These are phyloP conservation scores for Phytophthora sojae DNA, from an alignment of 352 stramenopile genomes.

Conservation along the genomic window DNA sequence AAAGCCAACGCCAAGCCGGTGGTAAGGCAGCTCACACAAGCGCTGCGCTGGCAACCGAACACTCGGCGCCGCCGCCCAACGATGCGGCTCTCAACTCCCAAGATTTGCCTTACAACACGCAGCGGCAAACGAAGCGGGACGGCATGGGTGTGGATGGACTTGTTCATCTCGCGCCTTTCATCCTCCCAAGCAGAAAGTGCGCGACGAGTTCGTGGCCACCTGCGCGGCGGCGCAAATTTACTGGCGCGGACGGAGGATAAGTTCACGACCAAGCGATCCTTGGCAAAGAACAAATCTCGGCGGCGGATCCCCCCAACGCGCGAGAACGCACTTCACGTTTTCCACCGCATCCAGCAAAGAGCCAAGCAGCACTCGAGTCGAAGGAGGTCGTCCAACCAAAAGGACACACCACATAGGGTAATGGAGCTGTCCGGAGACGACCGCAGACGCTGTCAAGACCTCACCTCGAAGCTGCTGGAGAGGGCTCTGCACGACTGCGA, in stretches of 20 bases:
- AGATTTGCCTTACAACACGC: slow-evolving; percentile 1
- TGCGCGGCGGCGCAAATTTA: slow-evolving; percentile 2
- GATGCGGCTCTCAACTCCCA: not conserved
- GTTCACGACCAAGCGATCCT: slow-evolving; percentile 28
- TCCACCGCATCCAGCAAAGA: not conserved
- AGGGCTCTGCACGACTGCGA: slow-evolving; percentile 27
- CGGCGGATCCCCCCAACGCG: not conserved
- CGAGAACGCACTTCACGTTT: slow-evolving; percentile 4
- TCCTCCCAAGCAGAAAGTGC: slow-evolving; percentile 23
- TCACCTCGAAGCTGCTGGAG: slow-evolving; percentile 31
- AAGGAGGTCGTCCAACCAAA: too few species aligned
- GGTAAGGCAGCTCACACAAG: too few species aligned
- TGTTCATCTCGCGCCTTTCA: slow-evolving; percentile 8
- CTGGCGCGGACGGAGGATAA: slow-evolving; percentile 8
- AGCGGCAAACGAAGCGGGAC: slow-evolving; percentile 2
- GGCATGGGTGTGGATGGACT: slow-evolving; percentile 12
- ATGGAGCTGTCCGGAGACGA: slow-evolving; percentile 23
- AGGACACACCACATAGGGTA: too few species aligned
- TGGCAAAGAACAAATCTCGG: slow-evolving; percentile 22
- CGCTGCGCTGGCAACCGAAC: not conserved
- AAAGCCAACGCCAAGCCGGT: too few species aligned
- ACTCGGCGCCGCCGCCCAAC: not conserved
- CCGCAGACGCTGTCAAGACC: slow-evolving; percentile 19
- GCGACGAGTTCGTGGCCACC: not conserved
- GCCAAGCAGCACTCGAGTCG: not conserved